Evolutionary conservation across 2,329 filamentous ascomycete genomes (phyloP).

Genomic region (Fusarium duplospermum): DNA sequence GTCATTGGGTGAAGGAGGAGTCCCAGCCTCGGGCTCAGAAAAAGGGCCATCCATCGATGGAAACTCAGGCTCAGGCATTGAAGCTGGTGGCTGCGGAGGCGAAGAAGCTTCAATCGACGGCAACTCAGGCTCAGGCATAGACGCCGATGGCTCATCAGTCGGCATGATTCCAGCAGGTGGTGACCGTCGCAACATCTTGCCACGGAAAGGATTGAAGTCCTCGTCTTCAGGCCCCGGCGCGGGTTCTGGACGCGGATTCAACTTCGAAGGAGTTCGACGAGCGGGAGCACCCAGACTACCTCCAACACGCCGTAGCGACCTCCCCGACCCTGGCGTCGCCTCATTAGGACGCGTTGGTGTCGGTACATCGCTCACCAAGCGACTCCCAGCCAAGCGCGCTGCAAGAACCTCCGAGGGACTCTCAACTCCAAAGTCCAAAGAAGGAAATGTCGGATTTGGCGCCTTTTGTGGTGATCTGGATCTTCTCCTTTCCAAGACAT

Average conservation of each 20-base stretch:
- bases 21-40: not conserved
- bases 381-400: slow-evolving; percentile 46
- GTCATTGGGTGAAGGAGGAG: not conserved
- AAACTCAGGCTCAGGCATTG: slow-evolving; percentile 21
- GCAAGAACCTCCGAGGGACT: slow-evolving; percentile 45
- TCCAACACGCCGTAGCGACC: slow-evolving; percentile 26
- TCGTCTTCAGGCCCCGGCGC: slow-evolving; percentile 52
- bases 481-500: slow-evolving; percentile 62
- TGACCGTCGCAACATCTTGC: slow-evolving; percentile 43
- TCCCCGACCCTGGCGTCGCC: slow-evolving; percentile 23
- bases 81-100: slow-evolving; percentile 8
- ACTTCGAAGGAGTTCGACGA: slow-evolving; percentile 55
- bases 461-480: slow-evolving; percentile 51
- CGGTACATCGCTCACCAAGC: slow-evolving; percentile 38
- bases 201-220: slow-evolving; percentile 47
- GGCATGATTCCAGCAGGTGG: slow-evolving; percentile 46
- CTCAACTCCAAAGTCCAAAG: slow-evolving; percentile 35
- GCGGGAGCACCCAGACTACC: slow-evolving; percentile 52
- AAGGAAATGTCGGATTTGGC: slow-evolving; percentile 14
- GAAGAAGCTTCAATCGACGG: slow-evolving; percentile 9
- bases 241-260: slow-evolving; percentile 60
- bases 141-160: slow-evolving; percentile 23
- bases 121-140: slow-evolving; percentile 28
- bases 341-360: slow-evolving; percentile 29
- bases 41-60: not conserved